A percentile compares a stretch with the other conserved stretches of the same genome.
Conservation (phyloP, 768 basidiomycete genomes). For the Amyloporia xantha region DNA sequence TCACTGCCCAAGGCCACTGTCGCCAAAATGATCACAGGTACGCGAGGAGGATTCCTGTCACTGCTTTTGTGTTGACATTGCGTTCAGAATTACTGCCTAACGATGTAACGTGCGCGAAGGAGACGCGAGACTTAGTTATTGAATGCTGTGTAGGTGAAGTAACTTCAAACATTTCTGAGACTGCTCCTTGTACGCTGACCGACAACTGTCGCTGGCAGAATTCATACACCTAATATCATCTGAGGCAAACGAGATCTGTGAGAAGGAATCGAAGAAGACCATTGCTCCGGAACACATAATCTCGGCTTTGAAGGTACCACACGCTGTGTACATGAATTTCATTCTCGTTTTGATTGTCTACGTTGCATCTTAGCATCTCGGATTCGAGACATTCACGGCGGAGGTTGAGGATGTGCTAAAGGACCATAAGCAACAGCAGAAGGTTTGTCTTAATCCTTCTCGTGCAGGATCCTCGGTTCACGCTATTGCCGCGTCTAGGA, state of each 20-base stretch:
- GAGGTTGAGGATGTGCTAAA: slow-evolving; percentile 92
- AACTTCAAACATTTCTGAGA: too few relatives aligned
- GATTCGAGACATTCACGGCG: slow-evolving; percentile 84
- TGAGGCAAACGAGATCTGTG: slow-evolving; percentile 97
- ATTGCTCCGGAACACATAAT: slow-evolving; percentile 98
- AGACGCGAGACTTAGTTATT: slow-evolving; percentile 93
- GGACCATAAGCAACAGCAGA: slow-evolving; percentile 94
- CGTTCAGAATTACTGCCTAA: slow-evolving; percentile 76
- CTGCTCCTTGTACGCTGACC: neutral
- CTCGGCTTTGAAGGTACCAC: slow-evolving; percentile 70
- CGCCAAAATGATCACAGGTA: slow-evolving; percentile 93
- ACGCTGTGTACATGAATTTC: neutral
- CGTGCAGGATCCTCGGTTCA: too few relatives aligned
- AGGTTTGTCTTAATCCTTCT: slow-evolving; percentile 44
- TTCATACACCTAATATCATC: slow-evolving; percentile 97
- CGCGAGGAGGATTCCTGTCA: slow-evolving; percentile 14
- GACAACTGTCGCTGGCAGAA: too few relatives aligned
- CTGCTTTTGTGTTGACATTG: neutral
- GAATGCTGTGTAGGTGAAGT: slow-evolving; percentile 99
- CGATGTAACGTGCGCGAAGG: slow-evolving; percentile 88
- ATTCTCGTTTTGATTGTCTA: neutral
- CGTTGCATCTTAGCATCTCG: slow-evolving; percentile 56
- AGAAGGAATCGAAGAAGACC: slow-evolving; percentile 97
- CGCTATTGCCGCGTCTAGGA: slow-evolving; percentile 46
- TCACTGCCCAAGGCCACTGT: slow-evolving; percentile 97